Evolutionary conservation across 2,329 filamentous ascomycete species (phyloP).

Genomic region (Macrophomina tecta): DNA sequence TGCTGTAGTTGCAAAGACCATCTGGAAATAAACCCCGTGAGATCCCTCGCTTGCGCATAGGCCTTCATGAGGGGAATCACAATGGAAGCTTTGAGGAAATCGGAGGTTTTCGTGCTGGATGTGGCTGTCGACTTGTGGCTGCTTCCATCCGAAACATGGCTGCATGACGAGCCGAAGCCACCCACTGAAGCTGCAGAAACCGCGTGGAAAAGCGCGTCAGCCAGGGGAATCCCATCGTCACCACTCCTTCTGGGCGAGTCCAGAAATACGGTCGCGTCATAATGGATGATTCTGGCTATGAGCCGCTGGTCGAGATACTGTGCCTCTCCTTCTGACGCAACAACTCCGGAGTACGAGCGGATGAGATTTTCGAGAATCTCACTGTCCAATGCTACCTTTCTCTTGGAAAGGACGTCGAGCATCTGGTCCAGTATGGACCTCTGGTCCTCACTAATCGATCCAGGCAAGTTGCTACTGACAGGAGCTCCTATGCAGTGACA

Average conservation of each 20-base stretch:
- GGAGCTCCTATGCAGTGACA: constrained; percentile 43
- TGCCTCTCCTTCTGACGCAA: not conserved
- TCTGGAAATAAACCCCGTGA: constrained; percentile 42
- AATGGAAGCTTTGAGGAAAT: constrained; percentile 30
- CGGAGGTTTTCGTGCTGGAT: not conserved
- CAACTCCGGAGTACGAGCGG: constrained; percentile 41
- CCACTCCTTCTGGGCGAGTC: constrained; percentile 32
- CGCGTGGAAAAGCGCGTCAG: constrained; percentile 19
- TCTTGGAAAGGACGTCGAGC: constrained; percentile 36
- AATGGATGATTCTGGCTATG: constrained; percentile 40
- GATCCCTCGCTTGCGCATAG: constrained; percentile 42
- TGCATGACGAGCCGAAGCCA: not conserved
- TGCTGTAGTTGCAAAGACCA: constrained; percentile 43
- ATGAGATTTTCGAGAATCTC: constrained; percentile 40
- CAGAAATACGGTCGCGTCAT: constrained; percentile 43
- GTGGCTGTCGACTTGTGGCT: constrained; percentile 3
- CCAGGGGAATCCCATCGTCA: not conserved
- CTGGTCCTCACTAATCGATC: constrained; percentile 1
- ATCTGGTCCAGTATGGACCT: constrained; percentile 36
- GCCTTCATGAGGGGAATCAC: constrained; percentile 42
- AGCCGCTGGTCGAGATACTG: constrained; percentile 30
- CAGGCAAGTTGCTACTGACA: constrained; percentile 33
- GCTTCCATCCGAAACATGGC: constrained; percentile 1
- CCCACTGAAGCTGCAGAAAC: constrained; percentile 1
- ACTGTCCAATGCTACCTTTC: constrained; percentile 38